A percentile compares a stretch with the other conserved stretches of the same genome.
These are phyloP conservation scores for Cryoendolithus antarcticus DNA, from an alignment of 2,329 filamentous ascomycete species.

Conservation along the genomic window DNA sequence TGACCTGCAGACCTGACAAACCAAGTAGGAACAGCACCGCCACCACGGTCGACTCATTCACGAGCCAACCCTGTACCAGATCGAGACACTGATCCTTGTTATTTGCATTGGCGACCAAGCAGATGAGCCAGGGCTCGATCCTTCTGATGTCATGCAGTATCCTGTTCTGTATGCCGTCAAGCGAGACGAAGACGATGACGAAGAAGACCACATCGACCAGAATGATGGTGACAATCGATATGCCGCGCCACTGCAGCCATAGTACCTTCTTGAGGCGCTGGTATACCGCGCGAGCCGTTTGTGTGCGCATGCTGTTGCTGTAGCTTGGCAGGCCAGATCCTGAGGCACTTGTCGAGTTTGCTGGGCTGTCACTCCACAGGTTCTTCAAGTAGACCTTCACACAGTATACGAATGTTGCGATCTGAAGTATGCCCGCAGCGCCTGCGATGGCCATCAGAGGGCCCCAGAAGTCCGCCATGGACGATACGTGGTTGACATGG, in stretches of 20 bases:
- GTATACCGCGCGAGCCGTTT: constrained; percentile 78
- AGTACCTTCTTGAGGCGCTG: constrained; percentile 76
- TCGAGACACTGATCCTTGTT: constrained; percentile 56
- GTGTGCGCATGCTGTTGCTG: constrained; percentile 60
- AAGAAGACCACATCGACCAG: constrained; percentile 90
- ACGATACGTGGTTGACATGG: constrained; percentile 84
- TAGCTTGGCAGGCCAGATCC: constrained; percentile 60
- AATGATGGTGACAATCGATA: constrained; percentile 80
- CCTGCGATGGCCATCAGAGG: constrained; percentile 70
- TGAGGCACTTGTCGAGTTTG: constrained; percentile 50
- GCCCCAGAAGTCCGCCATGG: constrained; percentile 78
- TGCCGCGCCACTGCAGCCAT: constrained; percentile 86
- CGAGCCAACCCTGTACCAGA: constrained; percentile 48
- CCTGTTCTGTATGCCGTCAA: constrained; percentile 57
- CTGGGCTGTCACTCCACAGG: constrained; percentile 55
- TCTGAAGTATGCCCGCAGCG: constrained; percentile 64
- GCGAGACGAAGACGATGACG: constrained; percentile 76
- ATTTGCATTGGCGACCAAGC: constrained; percentile 47
- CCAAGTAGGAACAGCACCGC: constrained; percentile 74
- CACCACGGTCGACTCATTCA: constrained; percentile 64
- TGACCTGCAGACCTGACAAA: constrained; percentile 69
- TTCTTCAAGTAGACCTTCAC: constrained; percentile 88
- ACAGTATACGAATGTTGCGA: constrained; percentile 76
- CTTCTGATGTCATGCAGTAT: constrained; percentile 44
- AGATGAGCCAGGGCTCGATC: constrained; percentile 56